Evolutionary conservation across 2,329 filamentous ascomycete genomes (phyloP), one percentile per base, ranked within the genome.

Genomic region (Fusarium sp.): DNA sequence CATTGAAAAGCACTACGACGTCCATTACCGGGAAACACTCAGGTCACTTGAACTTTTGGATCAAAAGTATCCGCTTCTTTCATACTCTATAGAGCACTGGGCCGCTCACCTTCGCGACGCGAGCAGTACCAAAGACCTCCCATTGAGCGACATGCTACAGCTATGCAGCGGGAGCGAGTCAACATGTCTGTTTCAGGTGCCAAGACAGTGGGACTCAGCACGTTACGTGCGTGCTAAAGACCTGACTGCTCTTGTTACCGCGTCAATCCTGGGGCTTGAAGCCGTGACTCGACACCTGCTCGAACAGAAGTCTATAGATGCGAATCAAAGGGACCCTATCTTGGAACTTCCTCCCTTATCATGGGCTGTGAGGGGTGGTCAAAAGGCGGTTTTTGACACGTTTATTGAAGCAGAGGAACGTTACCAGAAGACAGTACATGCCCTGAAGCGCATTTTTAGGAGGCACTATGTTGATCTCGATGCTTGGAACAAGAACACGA

Each of bases 161-260:
- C 18, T 52, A 52, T 52, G 48, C 18, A 29, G 48, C 0, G 18
- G 48, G 27, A 14, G 18, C 10, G 16, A 52, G 27, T 31, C 48
- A 14, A 18, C 27, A 20, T 52, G 48, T 16, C 10, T 31, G 0
- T 3, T 31, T 50, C 45, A 7, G 45, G 8, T 50, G 4, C 16
- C 22, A 14, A 18, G 1, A 24, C 0, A 5, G 14, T 9, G 22
- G 45, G 4, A 16, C 24, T 2, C 8, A 18, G 7, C 0, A 3
- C 2, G 2, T 13, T 31, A 52, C 24, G 2, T 1, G 48, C 27
- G n/a, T 52, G 18, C 27, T 10, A 20, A 31, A 9, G 18, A 4
- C 10, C 18, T 54, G 18, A 6, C 48, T 54, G 3, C 48, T 9
- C 27, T 54, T 31, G 6, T 13, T 9, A 3, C 7, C 1, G 48